These are phyloP conservation scores for Euphorbia tirucalli DNA, from an alignment of 345 rosid species.

Conservation along the genomic window DNA sequence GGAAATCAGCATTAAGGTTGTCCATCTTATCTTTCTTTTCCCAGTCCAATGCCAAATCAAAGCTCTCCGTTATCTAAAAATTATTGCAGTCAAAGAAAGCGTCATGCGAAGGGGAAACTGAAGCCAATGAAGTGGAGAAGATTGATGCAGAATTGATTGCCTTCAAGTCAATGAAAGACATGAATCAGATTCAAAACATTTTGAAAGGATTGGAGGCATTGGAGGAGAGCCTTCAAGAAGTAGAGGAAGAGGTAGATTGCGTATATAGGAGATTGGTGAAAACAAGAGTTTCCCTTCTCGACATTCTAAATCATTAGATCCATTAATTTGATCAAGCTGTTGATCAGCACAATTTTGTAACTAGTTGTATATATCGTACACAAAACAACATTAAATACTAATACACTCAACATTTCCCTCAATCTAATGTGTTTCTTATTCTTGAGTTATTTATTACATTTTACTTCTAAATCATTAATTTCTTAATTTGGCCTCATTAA, in stretches of 20 bases:
- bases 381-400: too few species aligned
- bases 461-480: too few species aligned
- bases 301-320: neutral
- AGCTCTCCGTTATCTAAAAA: neutral
- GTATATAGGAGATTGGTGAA: slow-evolving; percentile 6
- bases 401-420: too few species aligned
- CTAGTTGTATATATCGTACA: too few species aligned
- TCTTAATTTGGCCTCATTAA: too few species aligned
- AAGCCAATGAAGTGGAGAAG: slow-evolving; percentile 5
- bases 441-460: too few species aligned
- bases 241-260: slow-evolving; percentile 1
- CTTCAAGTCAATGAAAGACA: slow-evolving; percentile 13
- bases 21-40: slow-evolving; percentile 6
- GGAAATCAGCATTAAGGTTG: slow-evolving; percentile 5
- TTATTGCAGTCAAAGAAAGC: slow-evolving; percentile 9
- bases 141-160: slow-evolving; percentile 10
- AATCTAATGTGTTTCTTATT: too few species aligned
- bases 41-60: slow-evolving; percentile 16
- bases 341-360: too few species aligned
- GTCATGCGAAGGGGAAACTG: neutral
- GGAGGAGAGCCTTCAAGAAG: slow-evolving; percentile 7
- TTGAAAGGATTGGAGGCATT: slow-evolving; percentile 1
- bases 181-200: neutral
- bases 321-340: too few species aligned
- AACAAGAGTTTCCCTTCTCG: slow-evolving; percentile 11